Conservation (phyloP, 73 alveolate genomes). For the Paramecium primaurelia region DNA sequence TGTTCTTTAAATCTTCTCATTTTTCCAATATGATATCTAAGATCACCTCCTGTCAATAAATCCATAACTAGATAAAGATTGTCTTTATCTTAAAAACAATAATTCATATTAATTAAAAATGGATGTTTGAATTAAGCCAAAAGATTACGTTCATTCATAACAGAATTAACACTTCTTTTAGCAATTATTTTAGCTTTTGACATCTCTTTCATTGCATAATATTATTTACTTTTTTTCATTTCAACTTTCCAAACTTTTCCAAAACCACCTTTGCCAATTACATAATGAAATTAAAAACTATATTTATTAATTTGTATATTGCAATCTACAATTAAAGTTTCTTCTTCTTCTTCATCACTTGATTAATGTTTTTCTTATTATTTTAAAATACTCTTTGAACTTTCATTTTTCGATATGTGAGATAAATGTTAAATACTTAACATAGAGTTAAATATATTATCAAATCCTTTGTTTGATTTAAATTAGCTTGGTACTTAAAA, state of each 20-base stretch:
- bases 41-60: constrained; percentile 90
- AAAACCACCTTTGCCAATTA: constrained; percentile 87
- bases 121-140: constrained; percentile 71
- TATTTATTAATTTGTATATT: constrained; percentile 30
- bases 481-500: background rate
- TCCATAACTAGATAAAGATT: constrained; percentile 89
- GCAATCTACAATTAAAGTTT: background rate
- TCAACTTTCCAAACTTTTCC: constrained; percentile 90
- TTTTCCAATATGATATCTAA: constrained; percentile 85
- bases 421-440: background rate
- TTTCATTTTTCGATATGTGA: background rate
- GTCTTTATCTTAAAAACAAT: constrained; percentile 91
- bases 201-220: constrained; percentile 85
- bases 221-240: constrained; percentile 61
- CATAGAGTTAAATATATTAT: background rate
- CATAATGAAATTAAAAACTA: constrained; percentile 68
- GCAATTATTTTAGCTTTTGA: constrained; percentile 70
- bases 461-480: background rate
- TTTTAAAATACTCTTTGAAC: background rate
- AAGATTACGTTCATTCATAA: constrained; percentile 76
- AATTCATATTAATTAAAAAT: constrained; percentile 88
- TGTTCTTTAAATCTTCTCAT: constrained; percentile 86
- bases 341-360: background rate
- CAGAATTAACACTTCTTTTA: constrained; percentile 75
- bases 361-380: background rate